phyloP scores from a whole-genome alignment of 441 rosid species.

The Raphanus hybrid region DNA sequence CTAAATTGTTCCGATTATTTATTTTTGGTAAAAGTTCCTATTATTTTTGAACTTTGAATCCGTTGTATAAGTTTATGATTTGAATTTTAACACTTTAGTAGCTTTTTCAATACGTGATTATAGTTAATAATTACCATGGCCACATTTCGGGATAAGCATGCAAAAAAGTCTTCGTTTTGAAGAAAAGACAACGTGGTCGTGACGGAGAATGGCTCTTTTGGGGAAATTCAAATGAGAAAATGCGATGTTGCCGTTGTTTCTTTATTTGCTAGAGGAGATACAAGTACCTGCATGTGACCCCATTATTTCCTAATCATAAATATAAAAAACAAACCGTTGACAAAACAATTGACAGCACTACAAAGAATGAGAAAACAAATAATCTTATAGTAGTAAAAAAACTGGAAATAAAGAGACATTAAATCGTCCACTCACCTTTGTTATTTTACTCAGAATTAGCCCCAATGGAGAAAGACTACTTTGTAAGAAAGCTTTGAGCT shows the following conservation, averaged over 20 bases:
- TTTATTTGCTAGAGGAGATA: slow-evolving; percentile 25
- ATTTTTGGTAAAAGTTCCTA: background rate
- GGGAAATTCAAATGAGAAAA: slow-evolving; percentile 42
- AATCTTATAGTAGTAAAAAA: slow-evolving; percentile 20
- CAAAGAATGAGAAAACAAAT: background rate
- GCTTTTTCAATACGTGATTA: slow-evolving; percentile 23
- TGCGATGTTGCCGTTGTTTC: slow-evolving; percentile 40
- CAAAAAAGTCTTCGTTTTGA: slow-evolving; percentile 38
- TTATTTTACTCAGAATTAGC: too few species aligned
- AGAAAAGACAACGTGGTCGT: slow-evolving; percentile 42
- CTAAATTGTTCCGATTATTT: background rate
- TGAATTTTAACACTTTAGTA: slow-evolving; percentile 6
- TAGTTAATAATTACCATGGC: slow-evolving; percentile 16
- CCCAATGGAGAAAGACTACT: too few species aligned
- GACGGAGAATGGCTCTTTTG: slow-evolving; percentile 40
- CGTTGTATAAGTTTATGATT: slow-evolving; percentile 7
- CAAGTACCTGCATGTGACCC: slow-evolving; percentile 42
- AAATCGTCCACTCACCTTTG: background rate
- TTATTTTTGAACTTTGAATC: slow-evolving; percentile 19
- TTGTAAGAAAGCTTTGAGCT: too few species aligned
- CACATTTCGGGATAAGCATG: slow-evolving; percentile 39
- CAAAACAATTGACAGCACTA: background rate
- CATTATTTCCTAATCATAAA: slow-evolving; percentile 43
- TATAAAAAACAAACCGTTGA: slow-evolving; percentile 40
- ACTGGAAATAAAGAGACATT: slow-evolving; percentile 11